Evolutionary conservation across 2,329 filamentous ascomycete species (phyloP).

Genomic region (Verticillium longisporum): DNA sequence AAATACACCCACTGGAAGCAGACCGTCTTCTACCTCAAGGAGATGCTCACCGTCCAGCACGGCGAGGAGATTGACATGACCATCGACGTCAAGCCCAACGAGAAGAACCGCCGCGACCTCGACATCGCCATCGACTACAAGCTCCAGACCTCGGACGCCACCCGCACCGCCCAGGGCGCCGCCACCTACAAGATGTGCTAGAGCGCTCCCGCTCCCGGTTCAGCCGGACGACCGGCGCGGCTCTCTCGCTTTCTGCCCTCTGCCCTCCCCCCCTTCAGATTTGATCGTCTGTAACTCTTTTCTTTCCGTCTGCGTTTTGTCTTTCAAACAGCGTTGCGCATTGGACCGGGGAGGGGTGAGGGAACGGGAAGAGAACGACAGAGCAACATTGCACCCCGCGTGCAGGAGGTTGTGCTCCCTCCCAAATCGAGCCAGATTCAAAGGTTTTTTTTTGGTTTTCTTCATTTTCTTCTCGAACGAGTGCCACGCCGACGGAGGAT

Average conservation of each 20-base stretch:
- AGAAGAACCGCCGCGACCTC: conserved; percentile 89
- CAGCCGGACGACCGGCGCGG: neutral
- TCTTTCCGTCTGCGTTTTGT: too few relatives aligned
- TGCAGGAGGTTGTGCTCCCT: too few relatives aligned
- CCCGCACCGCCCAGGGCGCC: conserved; percentile 59
- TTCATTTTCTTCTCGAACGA: too few relatives aligned
- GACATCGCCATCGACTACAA: conserved; percentile 85
- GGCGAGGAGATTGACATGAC: conserved; percentile 72
- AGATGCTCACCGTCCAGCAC: conserved; percentile 85
- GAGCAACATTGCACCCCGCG: too few relatives aligned
- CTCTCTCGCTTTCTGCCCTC: neutral
- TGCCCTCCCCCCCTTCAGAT: too few relatives aligned
- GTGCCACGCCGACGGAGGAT: too few relatives aligned
- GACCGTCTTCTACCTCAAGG: conserved; percentile 95
- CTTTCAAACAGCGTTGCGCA: too few relatives aligned
- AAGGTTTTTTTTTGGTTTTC: too few relatives aligned
- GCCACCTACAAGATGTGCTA: conserved; percentile 79
- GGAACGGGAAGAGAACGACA: too few relatives aligned
- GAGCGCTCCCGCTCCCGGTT: conserved; percentile 1
- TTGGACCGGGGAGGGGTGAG: too few relatives aligned
- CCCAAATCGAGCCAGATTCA: too few relatives aligned
- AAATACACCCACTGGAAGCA: conserved; percentile 99
- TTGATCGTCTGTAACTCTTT: too few relatives aligned
- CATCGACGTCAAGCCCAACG: conserved; percentile 79
- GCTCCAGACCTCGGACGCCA: conserved; percentile 68